A percentile compares a stretch with the other conserved stretches of the same genome.
Conservation (phyloP, 2,329 filamentous ascomycete genomes). For the Fusarium transvaalense region DNA sequence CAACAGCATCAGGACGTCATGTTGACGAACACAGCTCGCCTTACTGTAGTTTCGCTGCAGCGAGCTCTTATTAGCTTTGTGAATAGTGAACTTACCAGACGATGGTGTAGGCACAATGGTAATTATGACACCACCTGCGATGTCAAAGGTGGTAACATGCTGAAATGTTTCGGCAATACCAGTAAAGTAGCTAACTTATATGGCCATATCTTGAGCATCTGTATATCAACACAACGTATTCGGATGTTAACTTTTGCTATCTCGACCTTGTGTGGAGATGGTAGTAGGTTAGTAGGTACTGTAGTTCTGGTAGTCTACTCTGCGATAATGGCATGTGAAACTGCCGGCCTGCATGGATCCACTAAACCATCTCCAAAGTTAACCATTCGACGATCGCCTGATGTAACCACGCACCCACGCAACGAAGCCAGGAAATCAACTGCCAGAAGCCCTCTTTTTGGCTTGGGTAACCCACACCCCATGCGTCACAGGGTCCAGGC, state of each 20-base stretch:
- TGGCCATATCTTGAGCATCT: background rate
- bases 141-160: background rate
- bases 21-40: background rate
- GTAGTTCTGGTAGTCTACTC: too few relatives aligned
- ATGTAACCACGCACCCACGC: slow-evolving; percentile 32
- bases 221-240: slow-evolving; percentile 13
- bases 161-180: background rate
- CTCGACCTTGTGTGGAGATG: slow-evolving; percentile 23
- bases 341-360: slow-evolving; percentile 22
- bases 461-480: slow-evolving; percentile 26
- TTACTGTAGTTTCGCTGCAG: background rate
- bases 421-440: slow-evolving; percentile 29
- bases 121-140: background rate
- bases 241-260: slow-evolving; percentile 5
- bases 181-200: background rate
- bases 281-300: too few relatives aligned
- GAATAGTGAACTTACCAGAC: background rate
- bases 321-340: slow-evolving; percentile 40
- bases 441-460: slow-evolving; percentile 20
- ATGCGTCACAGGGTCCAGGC: slow-evolving; percentile 39
- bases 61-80: background rate
- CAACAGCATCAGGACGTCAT: background rate
- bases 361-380: slow-evolving; percentile 33
- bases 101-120: background rate
- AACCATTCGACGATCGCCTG: slow-evolving; percentile 37